phyloP scores from a whole-genome alignment of 2,329 filamentous ascomycete species.

The Talaromyces funiculosus region DNA sequence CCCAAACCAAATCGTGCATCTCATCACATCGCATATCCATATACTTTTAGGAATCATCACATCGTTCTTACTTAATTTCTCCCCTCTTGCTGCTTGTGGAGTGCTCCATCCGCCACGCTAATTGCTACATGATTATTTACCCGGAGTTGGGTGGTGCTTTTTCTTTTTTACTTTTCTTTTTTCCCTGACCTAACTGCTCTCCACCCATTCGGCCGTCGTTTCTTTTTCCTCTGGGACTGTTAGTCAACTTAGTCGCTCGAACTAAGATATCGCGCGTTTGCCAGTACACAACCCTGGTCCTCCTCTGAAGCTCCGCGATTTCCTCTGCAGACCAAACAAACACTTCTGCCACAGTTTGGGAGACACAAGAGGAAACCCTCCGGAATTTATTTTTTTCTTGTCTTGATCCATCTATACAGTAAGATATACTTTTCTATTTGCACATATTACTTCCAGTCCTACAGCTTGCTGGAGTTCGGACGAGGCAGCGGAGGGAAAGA shows the following conservation, averaged over 20 bases:
- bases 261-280: slow-evolving; percentile 2
- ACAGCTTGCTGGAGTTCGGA: background rate
- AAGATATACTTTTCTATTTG: background rate
- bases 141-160: background rate
- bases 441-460: background rate
- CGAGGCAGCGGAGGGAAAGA: background rate
- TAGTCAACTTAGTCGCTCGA: background rate
- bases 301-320: background rate
- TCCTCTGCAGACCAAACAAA: background rate
- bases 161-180: background rate
- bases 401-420: background rate
- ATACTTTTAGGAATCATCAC: background rate
- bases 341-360: background rate
- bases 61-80: background rate
- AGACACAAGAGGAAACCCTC: background rate
- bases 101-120: background rate
- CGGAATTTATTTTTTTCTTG: background rate
- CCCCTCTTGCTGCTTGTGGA: background rate
- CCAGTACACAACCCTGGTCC: background rate
- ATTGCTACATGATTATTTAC: background rate
- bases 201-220: slow-evolving; percentile 1
- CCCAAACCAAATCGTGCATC: slow-evolving; percentile 2
- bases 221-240: background rate
- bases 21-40: background rate
- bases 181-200: background rate